phyloP scores from a whole-genome alignment of 768 basidiomycete genomes.

The Trametes cubensis region DNA sequence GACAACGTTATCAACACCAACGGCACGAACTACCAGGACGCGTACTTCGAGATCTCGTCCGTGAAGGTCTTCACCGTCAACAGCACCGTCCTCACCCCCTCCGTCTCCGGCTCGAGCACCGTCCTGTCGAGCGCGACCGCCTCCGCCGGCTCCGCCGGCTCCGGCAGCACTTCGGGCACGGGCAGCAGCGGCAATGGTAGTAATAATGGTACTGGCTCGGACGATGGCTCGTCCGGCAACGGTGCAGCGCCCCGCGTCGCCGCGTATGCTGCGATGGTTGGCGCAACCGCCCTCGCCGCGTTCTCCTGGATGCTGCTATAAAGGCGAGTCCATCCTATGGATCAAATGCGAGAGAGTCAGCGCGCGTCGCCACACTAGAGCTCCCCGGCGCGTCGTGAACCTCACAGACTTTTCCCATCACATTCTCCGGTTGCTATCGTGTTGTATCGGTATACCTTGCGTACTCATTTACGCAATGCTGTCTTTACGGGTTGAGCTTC shows the following conservation, averaged over 20 bases:
- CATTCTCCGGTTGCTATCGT: background rate
- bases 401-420: background rate
- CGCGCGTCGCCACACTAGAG: background rate
- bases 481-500: background rate
- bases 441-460: conserved; percentile 10
- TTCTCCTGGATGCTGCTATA: conserved; percentile 11
- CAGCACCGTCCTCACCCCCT: conserved; percentile 14
- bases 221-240: background rate
- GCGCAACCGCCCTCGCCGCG: conserved; percentile 10
- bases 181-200: background rate
- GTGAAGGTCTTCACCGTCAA: conserved; percentile 50
- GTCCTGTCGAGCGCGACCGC: conserved; percentile 11
- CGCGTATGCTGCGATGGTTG: conserved; percentile 3
- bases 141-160: background rate
- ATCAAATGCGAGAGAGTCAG: too few species aligned
- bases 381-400: background rate
- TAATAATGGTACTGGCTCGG: background rate
- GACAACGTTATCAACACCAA: conserved; percentile 51
- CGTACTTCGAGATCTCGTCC: conserved; percentile 65
- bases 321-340: background rate
- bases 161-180: background rate
- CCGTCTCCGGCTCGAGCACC: conserved; percentile 15
- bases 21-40: conserved; percentile 46
- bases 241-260: background rate
- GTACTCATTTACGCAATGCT: background rate